phyloP scores from a whole-genome alignment of 768 basidiomycete genomes.

The Astraeus odoratus region DNA sequence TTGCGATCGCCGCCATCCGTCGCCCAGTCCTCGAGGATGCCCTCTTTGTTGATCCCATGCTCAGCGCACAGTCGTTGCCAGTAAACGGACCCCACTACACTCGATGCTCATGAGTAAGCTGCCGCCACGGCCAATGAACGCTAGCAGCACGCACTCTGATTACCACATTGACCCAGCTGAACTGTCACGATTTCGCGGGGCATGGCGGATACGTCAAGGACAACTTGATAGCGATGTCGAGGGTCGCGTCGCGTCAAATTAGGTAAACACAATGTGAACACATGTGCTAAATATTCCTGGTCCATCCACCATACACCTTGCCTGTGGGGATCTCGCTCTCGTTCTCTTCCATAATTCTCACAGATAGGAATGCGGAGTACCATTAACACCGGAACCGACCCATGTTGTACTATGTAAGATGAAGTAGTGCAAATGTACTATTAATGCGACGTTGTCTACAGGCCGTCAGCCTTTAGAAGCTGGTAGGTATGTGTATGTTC shows the following conservation, averaged over 20 bases:
- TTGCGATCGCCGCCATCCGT: conserved; percentile 94
- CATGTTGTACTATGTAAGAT: conserved; percentile 16
- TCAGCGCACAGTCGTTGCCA: conserved; percentile 99
- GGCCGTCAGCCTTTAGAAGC: conserved; percentile 26
- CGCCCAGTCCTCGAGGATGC: conserved; percentile 95
- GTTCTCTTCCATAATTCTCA: no score
- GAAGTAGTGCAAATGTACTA: conserved; percentile 15
- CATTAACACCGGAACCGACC: no score
- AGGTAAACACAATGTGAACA: neutral
- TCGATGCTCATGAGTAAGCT: neutral
- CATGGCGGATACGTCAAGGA: conserved; percentile 38
- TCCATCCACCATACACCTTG: no score
- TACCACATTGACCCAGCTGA: conserved; percentile 88
- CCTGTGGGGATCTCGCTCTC: no score
- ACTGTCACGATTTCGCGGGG: conserved; percentile 81
- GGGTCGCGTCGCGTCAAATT: conserved; percentile 4
- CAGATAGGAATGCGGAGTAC: no score
- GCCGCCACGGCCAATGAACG: neutral
- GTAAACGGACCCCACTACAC: conserved; percentile 88
- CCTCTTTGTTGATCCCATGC: conserved; percentile 94
- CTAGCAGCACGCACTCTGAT: conserved; percentile 59
- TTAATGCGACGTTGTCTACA: conserved; percentile 21
- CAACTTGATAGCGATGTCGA: conserved; percentile 9
- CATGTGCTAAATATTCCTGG: neutral
- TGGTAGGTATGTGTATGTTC: conserved; percentile 19